phyloP scores from a whole-genome alignment of 345 rosid species.

The Kernera saxatilis region DNA sequence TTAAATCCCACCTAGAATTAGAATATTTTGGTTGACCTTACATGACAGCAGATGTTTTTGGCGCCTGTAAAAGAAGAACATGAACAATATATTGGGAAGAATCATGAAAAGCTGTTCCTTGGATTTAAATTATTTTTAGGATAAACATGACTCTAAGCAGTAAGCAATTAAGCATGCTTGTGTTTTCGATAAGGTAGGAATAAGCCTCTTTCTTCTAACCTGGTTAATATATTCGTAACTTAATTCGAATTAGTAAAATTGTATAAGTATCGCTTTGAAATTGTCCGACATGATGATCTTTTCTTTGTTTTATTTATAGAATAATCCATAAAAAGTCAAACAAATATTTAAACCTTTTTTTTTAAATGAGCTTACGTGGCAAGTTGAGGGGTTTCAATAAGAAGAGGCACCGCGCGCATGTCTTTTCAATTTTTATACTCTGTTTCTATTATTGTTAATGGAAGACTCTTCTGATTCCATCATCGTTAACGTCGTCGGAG shows the following conservation, averaged over 20 bases:
- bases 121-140: neutral
- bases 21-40: neutral
- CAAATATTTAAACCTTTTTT: neutral
- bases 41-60: neutral
- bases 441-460: constrained; percentile 11
- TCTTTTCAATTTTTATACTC: neutral
- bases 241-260: neutral
- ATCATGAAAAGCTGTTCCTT: neutral
- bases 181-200: neutral
- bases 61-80: neutral
- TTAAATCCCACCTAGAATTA: constrained; percentile 3
- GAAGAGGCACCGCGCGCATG: constrained; percentile 25
- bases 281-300: neutral
- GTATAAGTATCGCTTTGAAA: neutral
- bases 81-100: neutral
- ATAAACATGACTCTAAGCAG: neutral
- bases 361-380: constrained; percentile 17
- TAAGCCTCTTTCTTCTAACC: neutral
- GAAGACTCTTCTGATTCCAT: constrained; percentile 27
- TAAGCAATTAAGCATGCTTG: neutral
- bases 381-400: neutral
- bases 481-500: constrained; percentile 32
- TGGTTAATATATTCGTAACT: neutral
- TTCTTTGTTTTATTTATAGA: neutral
- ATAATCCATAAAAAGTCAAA: neutral